Percentiles rank a stretch among this genome's conserved stretches.
Conservation (phyloP, 2,329 filamentous ascomycete species). For the Cladosporium sp. region DNA sequence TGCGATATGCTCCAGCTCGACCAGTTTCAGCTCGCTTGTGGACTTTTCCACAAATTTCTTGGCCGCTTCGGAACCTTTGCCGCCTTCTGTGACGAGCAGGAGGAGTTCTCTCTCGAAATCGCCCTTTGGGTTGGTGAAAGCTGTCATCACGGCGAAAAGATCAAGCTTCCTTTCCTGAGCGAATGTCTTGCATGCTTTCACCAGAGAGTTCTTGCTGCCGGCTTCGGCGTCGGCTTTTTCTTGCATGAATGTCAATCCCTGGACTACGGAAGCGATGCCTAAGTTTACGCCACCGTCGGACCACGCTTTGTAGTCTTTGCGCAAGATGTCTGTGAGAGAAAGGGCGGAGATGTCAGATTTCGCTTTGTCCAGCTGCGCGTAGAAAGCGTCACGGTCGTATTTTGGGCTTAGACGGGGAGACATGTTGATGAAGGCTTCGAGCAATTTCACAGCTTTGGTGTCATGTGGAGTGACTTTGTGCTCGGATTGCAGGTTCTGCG, state of each 20-base stretch:
- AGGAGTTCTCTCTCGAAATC: constrained; percentile 64
- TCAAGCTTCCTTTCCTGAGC: constrained; percentile 56
- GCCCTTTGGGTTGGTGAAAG: constrained; percentile 49
- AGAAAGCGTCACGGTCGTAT: constrained; percentile 57
- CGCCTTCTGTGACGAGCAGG: constrained; percentile 55
- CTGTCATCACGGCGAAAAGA: constrained; percentile 66
- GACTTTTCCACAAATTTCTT: constrained; percentile 51
- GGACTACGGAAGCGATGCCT: constrained; percentile 65
- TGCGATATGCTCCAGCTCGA: constrained; percentile 48
- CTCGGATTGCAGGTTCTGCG: constrained; percentile 54
- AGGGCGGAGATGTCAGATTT: constrained; percentile 65
- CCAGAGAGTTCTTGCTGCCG: constrained; percentile 50
- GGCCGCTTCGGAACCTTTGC: constrained; percentile 47
- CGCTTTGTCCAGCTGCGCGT: constrained; percentile 55
- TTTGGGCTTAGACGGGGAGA: constrained; percentile 28
- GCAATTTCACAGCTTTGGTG: constrained; percentile 51
- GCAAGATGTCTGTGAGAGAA: constrained; percentile 61
- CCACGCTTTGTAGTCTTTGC: constrained; percentile 87
- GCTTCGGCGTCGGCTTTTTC: constrained; percentile 1
- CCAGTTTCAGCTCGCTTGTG: constrained; percentile 51
- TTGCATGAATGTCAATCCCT: constrained; percentile 57
- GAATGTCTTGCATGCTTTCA: constrained; percentile 50
- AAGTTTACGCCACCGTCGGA: constrained; percentile 51
- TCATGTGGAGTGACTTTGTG: constrained; percentile 65
- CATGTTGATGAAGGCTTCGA: constrained; percentile 52